Base-by-base conservation (phyloP, 1,284 basidiomycete genomes). In the Puccinia triticina region DNA sequence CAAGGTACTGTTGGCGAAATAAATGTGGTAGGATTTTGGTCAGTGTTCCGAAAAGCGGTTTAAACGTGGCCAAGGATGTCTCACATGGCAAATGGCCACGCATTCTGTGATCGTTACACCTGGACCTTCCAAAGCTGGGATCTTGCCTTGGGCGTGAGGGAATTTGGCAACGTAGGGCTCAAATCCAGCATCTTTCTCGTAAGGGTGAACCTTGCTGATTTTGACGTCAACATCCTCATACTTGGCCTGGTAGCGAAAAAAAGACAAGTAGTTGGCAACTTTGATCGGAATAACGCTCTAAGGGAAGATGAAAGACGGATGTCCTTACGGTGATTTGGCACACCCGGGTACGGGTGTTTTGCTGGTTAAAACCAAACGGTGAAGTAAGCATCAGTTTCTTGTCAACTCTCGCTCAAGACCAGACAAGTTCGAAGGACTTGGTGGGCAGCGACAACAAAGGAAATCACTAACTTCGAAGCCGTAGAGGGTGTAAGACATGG, bases 1-100 rank as follows among this genome's bases (percentile, higher is more conserved):
- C 85, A 37, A 87, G 55, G 48, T 81, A 81, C 78, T 81, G 43
- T 29, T 46, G 34, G 64, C 21, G 43, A 74, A 32, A 37, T 55
- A 55, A 57, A 14, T 40, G 21, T 29, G 29, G 11, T 43, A 37
- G 4, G 21, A 21, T 43, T 50, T 59, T 2, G 67, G 43, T 16
- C 4, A 50, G 21, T 64, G 32, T 32, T 16, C 11, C 5, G 50
- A 34, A 23, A 18, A 69, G n/a, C 2, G 16, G 34, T 1, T 48
- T 53, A 26, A 32, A 77, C 34, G 10, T 11, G 43, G 48, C 18
- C 50, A 37, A 53, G 32, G 16, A 14, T 53, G 26, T 23, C 69
- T 73, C 50, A 81, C 78, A 34, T 73, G 59, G 55, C 48, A 55
- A 43, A 81, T 81, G 23, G 78, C 78, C 12, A 81, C 59, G 16